Evolutionary conservation across 2,329 filamentous ascomycete species (phyloP).

Genomic region (Arthrobotrys sphaeroides): DNA sequence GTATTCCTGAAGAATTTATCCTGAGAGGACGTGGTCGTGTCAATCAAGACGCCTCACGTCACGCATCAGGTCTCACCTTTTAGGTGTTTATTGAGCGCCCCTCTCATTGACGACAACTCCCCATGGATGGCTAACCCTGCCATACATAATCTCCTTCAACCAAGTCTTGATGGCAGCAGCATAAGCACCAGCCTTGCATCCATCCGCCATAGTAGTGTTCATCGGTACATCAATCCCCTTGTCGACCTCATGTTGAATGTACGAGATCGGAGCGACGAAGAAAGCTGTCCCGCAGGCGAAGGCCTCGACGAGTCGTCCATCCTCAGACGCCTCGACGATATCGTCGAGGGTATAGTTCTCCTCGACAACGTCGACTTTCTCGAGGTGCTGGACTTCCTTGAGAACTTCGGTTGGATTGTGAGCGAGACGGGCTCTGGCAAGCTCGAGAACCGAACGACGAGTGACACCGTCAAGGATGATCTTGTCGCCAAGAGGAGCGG

Average conservation of each 20-base stretch:
- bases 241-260: constrained; percentile 72
- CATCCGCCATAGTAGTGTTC: constrained; percentile 63
- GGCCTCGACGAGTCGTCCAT: constrained; percentile 81
- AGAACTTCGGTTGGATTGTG: constrained; percentile 60
- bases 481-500: constrained; percentile 81
- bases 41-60: not conserved
- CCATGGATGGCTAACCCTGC: constrained; percentile 74
- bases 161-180: constrained; percentile 73
- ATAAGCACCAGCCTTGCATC: constrained; percentile 65
- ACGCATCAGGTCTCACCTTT: not conserved
- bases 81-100: constrained; percentile 13
- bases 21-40: not conserved
- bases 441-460: constrained; percentile 78
- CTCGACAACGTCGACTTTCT: constrained; percentile 77
- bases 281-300: constrained; percentile 90
- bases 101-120: constrained; percentile 73
- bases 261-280: constrained; percentile 75
- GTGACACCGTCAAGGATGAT: constrained; percentile 90
- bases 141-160: constrained; percentile 79
- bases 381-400: constrained; percentile 58
- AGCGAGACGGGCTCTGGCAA: constrained; percentile 72
- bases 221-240: constrained; percentile 72
- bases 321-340: constrained; percentile 74
- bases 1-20: not conserved
- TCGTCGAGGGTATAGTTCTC: constrained; percentile 83